Evolutionary conservation across 208 protist species (phyloP).

Genomic region (Trypanosoma conorhini): DNA sequence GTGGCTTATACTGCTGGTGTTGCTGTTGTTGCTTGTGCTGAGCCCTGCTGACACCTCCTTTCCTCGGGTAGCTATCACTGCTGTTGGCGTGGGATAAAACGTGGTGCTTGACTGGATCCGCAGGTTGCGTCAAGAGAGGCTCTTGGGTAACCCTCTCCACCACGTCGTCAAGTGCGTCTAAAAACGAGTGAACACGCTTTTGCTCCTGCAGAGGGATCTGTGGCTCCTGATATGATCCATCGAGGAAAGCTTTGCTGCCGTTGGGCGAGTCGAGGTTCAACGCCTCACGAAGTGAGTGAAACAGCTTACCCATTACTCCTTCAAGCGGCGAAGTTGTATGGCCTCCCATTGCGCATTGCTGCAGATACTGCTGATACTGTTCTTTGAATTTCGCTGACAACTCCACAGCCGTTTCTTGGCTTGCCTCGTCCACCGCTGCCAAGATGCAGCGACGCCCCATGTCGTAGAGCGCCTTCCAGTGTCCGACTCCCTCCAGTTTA

Average conservation of each 20-base stretch:
- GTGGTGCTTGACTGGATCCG: background rate
- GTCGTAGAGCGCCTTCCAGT: conserved; percentile 27
- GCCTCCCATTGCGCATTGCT: background rate
- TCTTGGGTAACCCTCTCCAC: conserved; percentile 8
- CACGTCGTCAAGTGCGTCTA: conserved; percentile 12
- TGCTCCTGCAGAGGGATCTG: conserved; percentile 6
- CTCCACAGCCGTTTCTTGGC: background rate
- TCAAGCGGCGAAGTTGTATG: background rate
- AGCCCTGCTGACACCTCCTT: background rate
- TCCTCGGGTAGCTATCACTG: background rate
- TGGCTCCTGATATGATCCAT: background rate
- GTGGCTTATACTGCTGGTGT: conserved; percentile 7
- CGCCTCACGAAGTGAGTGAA: background rate
- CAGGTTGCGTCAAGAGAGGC: background rate
- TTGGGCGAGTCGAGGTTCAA: background rate
- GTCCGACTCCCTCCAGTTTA: background rate
- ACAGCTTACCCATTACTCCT: conserved; percentile 11
- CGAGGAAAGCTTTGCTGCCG: background rate
- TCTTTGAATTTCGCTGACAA: conserved; percentile 14
- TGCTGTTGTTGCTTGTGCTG: conserved; percentile 1
- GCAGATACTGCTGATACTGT: background rate
- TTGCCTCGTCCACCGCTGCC: background rate
- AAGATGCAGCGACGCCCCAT: conserved; percentile 19
- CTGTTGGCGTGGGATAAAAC: background rate
- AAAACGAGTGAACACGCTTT: conserved; percentile 14